phyloP scores from a whole-genome alignment of 495 filamentous ascomycete species.

The Aspergillus homomorphus region DNA sequence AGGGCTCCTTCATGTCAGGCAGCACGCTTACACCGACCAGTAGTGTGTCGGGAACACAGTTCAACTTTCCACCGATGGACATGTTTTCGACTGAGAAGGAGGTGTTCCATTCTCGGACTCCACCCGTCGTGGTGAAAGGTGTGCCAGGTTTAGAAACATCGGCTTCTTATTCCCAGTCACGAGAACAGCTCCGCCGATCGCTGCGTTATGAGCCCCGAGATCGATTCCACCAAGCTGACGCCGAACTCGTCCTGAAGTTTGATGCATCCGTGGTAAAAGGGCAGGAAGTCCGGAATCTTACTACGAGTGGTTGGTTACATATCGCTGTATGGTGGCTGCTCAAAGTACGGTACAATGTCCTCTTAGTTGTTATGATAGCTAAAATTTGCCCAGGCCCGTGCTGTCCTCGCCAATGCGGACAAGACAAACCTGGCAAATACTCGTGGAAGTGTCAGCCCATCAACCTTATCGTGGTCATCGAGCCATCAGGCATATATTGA shows the following conservation, averaged over 20 bases:
- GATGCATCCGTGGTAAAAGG: slow-evolving; percentile 24
- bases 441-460: slow-evolving; percentile 27
- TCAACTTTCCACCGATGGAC: background rate
- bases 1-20: slow-evolving; percentile 13
- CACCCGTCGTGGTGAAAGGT: background rate
- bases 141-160: background rate
- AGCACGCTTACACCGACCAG: slow-evolving; percentile 11
- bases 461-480: slow-evolving; percentile 22
- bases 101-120: background rate
- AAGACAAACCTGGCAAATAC: slow-evolving; percentile 23
- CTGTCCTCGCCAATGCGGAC: slow-evolving; percentile 26
- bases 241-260: slow-evolving; percentile 24
- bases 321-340: slow-evolving; percentile 47
- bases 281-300: slow-evolving; percentile 25
- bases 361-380: background rate
- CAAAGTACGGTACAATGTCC: slow-evolving; percentile 26
- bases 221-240: slow-evolving; percentile 28
- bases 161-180: slow-evolving; percentile 7
- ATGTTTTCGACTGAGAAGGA: slow-evolving; percentile 8
- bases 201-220: slow-evolving; percentile 34
- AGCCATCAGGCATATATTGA: slow-evolving; percentile 40
- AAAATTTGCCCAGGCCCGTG: slow-evolving; percentile 22
- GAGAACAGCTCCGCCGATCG: slow-evolving; percentile 30
- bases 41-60: slow-evolving; percentile 7
- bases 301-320: slow-evolving; percentile 37